A percentile compares a stretch with the other conserved stretches of the same genome.
These are phyloP conservation scores for Botrytis sinoallii DNA, from an alignment of 2,329 filamentous ascomycete genomes.

Conservation along the genomic window DNA sequence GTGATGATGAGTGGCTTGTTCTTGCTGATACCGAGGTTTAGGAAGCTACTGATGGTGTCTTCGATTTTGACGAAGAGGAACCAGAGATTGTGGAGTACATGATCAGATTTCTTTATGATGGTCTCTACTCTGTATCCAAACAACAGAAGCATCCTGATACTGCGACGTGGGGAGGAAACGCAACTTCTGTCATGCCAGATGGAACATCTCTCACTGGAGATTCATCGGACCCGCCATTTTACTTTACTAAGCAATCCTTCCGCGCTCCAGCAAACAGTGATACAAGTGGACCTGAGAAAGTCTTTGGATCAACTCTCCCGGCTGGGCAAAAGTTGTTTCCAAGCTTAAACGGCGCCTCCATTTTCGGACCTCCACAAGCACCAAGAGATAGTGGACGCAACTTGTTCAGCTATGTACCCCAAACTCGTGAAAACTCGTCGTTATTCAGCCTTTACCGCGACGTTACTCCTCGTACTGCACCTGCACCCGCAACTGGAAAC, in stretches of 20 bases:
- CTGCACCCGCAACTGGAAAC: neutral
- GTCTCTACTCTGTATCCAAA: constrained; percentile 2
- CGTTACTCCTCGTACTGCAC: neutral
- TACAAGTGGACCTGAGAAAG: rapidly evolving
- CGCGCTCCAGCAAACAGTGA: neutral
- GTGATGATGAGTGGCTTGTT: neutral
- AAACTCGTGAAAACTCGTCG: neutral
- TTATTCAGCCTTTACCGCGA: neutral
- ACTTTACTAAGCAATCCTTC: neutral
- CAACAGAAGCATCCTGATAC: constrained; percentile 11
- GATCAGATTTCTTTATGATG: constrained; percentile 19
- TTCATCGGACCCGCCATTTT: neutral
- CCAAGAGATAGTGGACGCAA: neutral
- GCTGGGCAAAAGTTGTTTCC: neutral
- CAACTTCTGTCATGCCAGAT: neutral
- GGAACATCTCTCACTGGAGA: neutral
- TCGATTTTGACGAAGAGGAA: constrained; percentile 20
- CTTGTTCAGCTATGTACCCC: neutral
- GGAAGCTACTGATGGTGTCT: constrained; percentile 18
- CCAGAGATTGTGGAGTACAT: constrained; percentile 19
- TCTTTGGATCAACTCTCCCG: neutral
- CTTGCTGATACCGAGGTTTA: neutral
- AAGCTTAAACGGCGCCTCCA: neutral
- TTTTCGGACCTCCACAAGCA: neutral
- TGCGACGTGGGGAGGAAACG: neutral